These are phyloP conservation scores for Fusarium nygamai DNA, from an alignment of 2,329 filamentous ascomycete species.

Conservation along the genomic window DNA sequence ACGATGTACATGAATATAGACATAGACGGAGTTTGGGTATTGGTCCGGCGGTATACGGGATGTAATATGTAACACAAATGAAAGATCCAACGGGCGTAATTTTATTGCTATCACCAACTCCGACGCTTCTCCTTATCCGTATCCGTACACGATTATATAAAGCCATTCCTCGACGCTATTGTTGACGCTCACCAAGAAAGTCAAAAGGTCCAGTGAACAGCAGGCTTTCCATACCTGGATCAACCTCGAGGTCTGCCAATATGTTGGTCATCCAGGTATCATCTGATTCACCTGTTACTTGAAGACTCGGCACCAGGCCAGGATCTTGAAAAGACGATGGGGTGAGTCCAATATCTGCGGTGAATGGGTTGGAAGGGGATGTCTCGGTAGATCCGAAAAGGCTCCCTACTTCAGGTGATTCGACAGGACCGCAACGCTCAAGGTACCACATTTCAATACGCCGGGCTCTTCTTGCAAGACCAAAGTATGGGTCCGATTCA, in stretches of 20 bases:
- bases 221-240: constrained; percentile 27
- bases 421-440: constrained; percentile 17
- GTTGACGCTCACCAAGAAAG: constrained; percentile 28
- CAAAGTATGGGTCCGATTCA: constrained; percentile 40
- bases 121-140: constrained; percentile 24
- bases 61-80: not conserved
- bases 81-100: constrained; percentile 10
- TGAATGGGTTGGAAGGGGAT: constrained; percentile 16
- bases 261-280: constrained; percentile 29
- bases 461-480: constrained; percentile 32
- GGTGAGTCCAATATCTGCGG: constrained; percentile 9
- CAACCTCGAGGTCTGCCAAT: constrained; percentile 30
- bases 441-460: constrained; percentile 40
- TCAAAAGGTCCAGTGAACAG: constrained; percentile 37
- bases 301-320: constrained; percentile 21
- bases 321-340: constrained; percentile 16
- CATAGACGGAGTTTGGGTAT: constrained; percentile 36
- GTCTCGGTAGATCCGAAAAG: constrained; percentile 29
- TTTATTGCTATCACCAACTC: constrained; percentile 5
- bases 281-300: constrained; percentile 22
- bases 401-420: constrained; percentile 25
- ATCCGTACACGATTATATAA: constrained; percentile 17
- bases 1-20: constrained; percentile 31
- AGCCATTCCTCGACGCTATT: not conserved
- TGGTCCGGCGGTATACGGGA: constrained; percentile 13